Percentiles rank a stretch among this genome's conserved stretches.
Conservation (phyloP, 2,329 filamentous ascomycete genomes). For the Harringtonia aguacate region DNA sequence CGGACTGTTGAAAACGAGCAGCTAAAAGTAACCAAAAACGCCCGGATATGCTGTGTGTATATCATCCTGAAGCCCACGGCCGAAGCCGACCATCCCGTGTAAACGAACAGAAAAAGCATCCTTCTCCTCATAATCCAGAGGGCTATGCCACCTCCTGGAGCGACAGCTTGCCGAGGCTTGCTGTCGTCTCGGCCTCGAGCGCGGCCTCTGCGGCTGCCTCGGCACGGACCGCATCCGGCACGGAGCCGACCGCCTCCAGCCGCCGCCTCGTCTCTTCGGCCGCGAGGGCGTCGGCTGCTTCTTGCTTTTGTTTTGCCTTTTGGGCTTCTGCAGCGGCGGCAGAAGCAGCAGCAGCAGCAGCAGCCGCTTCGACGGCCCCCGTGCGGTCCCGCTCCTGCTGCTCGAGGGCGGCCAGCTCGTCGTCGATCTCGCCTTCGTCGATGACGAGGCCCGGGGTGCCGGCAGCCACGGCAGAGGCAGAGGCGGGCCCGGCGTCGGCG, state of each 20-base stretch:
- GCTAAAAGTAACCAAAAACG: background rate
- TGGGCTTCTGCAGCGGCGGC: constrained; percentile 24
- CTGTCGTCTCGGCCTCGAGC: constrained; percentile 7
- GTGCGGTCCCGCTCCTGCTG: constrained; percentile 39
- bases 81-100: background rate
- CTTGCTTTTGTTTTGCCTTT: background rate
- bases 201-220: background rate
- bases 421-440: constrained; percentile 77
- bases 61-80: background rate
- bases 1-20: too few relatives aligned
- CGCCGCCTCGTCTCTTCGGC: constrained; percentile 30
- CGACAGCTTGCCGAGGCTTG: constrained; percentile 22
- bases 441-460: constrained; percentile 24
- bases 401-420: constrained; percentile 73
- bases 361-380: constrained; percentile 18
- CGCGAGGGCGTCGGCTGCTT: constrained; percentile 6
- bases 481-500: constrained; percentile 42
- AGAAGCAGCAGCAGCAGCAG: too few relatives aligned
- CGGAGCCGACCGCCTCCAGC: constrained; percentile 36
- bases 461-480: constrained; percentile 13
- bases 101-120: background rate
- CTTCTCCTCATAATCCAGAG: background rate
- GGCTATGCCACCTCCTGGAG: constrained; percentile 14
- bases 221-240: background rate
- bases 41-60: background rate